Evolutionary conservation across 2,329 filamentous ascomycete species (phyloP).

Genomic region (Erysiphe pulchra): DNA sequence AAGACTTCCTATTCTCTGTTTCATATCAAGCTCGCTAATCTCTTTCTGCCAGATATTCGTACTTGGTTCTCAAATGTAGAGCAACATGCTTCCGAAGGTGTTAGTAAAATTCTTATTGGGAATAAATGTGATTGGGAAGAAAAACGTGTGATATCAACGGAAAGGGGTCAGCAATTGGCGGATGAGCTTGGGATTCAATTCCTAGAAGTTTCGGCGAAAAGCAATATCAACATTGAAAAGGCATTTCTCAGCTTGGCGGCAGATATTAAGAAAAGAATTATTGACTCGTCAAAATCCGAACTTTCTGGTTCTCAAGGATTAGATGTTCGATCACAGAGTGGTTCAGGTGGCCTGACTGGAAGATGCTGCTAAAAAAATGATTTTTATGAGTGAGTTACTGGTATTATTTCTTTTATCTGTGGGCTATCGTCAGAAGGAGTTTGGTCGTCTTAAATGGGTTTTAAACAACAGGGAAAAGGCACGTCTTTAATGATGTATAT

Average conservation of each 20-base stretch:
- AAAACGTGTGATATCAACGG: slow-evolving; percentile 81
- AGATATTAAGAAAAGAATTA: slow-evolving; percentile 96
- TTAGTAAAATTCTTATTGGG: slow-evolving; percentile 98
- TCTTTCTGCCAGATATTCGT: slow-evolving; percentile 48
- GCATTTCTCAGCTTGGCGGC: slow-evolving; percentile 87
- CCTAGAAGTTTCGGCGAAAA: slow-evolving; percentile 94
- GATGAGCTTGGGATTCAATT: slow-evolving; percentile 95
- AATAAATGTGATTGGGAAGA: slow-evolving; percentile 99
- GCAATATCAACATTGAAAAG: slow-evolving; percentile 98
- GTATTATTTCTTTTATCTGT: not conserved
- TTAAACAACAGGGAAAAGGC: slow-evolving; percentile 10
- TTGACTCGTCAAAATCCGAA: slow-evolving; percentile 69
- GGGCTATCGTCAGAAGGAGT: slow-evolving; percentile 13
- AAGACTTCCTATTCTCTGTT: not conserved
- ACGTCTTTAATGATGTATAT: not conserved
- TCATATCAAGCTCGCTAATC: too few relatives aligned
- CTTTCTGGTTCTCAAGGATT: slow-evolving; percentile 31
- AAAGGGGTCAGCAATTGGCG: slow-evolving; percentile 77
- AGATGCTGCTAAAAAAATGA: slow-evolving; percentile 47
- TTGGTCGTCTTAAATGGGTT: slow-evolving; percentile 11
- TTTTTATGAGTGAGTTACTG: not conserved
- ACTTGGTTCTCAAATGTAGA: slow-evolving; percentile 99
- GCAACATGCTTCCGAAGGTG: slow-evolving; percentile 92
- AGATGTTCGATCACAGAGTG: slow-evolving; percentile 37
- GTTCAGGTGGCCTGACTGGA: slow-evolving; percentile 25